Evolutionary conservation across 2,329 filamentous ascomycete genomes (phyloP).

Genomic region (Fusarium setosum): DNA sequence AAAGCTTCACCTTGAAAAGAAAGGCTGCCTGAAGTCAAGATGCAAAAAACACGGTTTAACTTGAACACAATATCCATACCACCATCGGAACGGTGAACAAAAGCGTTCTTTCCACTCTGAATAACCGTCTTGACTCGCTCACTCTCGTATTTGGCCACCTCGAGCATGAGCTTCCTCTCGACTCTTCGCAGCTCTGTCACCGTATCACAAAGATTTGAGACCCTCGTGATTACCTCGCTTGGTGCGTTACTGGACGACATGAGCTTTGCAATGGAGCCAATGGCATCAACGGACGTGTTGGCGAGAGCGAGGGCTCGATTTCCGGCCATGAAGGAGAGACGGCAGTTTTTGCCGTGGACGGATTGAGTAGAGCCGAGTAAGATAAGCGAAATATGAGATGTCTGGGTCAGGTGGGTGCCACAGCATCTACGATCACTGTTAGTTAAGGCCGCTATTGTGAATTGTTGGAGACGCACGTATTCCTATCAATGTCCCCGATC

Average conservation of each 20-base stretch:
- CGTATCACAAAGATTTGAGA: conserved; percentile 23
- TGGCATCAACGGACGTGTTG: conserved; percentile 34
- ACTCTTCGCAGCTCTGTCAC: conserved; percentile 33
- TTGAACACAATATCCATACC: too few relatives aligned
- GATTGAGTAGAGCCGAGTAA: conserved; percentile 43
- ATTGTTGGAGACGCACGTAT: conserved; percentile 32
- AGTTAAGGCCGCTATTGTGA: accelerated
- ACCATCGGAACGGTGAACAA: conserved; percentile 39
- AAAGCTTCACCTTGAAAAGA: too few relatives aligned
- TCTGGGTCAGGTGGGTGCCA: conserved; percentile 46
- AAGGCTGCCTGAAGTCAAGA: too few relatives aligned
- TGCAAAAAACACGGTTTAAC: too few relatives aligned
- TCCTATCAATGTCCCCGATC: conserved; percentile 45
- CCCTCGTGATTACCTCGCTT: conserved; percentile 31
- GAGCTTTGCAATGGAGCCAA: conserved; percentile 39
- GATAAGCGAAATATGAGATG: conserved; percentile 46
- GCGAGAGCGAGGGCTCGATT: conserved; percentile 43
- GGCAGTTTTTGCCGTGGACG: conserved; percentile 47
- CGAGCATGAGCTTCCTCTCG: conserved; percentile 44
- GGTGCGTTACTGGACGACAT: conserved; percentile 39
- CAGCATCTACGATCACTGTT: conserved; percentile 46
- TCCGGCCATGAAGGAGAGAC: conserved; percentile 44
- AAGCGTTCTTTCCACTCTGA: conserved; percentile 30
- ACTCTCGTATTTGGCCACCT: conserved; percentile 45
- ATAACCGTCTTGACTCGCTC: conserved; percentile 34